phyloP scores from a whole-genome alignment of 352 stramenopile genomes.

The Thalassiosira pacifica region DNA sequence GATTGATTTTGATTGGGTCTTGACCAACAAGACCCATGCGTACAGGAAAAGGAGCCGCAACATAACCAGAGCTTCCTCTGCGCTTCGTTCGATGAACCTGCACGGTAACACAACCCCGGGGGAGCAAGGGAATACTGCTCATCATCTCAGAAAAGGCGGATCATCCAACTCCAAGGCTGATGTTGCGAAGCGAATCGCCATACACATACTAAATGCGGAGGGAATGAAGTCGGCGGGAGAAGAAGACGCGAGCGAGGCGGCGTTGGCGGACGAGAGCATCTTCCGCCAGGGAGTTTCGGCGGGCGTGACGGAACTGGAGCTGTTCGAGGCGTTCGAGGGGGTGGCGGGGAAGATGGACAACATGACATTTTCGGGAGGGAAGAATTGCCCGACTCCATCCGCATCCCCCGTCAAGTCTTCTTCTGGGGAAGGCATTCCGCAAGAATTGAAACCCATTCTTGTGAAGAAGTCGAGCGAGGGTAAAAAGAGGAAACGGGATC shows the following conservation, averaged over 20 bases:
- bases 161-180: not conserved
- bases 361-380: not conserved
- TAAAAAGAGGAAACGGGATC: constrained; percentile 6
- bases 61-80: constrained; percentile 6
- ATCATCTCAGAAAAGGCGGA: not conserved
- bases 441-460: no score
- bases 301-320: constrained; percentile 10
- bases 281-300: constrained; percentile 7
- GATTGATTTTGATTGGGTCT: constrained; percentile 36
- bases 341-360: not conserved
- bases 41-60: constrained; percentile 25
- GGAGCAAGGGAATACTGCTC: not conserved
- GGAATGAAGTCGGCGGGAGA: not conserved
- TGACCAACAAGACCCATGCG: constrained; percentile 5
- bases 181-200: constrained; percentile 11
- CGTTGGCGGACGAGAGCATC: constrained; percentile 1
- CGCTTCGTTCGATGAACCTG: constrained; percentile 7
- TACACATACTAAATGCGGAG: constrained; percentile 8
- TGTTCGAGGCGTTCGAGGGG: constrained; percentile 15
- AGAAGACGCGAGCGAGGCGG: not conserved
- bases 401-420: no score
- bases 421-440: not conserved
- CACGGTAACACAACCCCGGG: not conserved
- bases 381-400: not conserved
- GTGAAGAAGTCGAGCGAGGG: no score